phyloP scores from a whole-genome alignment of 257 asterid genomes.

The Fraxinus quadrangulata region DNA sequence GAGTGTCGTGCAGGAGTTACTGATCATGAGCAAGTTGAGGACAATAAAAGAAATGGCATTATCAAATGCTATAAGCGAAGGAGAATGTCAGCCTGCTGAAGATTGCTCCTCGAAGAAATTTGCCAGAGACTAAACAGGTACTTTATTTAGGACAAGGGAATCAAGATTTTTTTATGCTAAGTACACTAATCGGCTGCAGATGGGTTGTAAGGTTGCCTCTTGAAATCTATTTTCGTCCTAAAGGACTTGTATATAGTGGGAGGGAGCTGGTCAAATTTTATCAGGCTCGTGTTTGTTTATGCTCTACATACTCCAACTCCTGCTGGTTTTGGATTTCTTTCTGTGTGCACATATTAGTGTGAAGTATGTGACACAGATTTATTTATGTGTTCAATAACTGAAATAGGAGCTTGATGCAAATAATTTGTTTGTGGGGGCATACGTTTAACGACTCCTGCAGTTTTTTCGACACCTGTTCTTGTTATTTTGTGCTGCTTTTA shows the following conservation, averaged over 20 bases:
- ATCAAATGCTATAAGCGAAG: slow-evolving; percentile 47
- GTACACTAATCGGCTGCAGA: neutral
- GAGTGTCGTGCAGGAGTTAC: slow-evolving; percentile 10
- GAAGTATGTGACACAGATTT: neutral
- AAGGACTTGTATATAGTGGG: slow-evolving; percentile 1
- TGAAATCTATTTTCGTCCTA: neutral
- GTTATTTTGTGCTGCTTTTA: neutral
- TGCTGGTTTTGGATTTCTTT: neutral
- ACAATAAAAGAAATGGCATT: slow-evolving; percentile 15
- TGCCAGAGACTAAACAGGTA: neutral
- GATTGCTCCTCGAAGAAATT: neutral
- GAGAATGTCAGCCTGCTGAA: slow-evolving; percentile 32
- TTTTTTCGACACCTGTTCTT: neutral
- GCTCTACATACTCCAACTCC: neutral
- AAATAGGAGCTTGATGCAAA: neutral
- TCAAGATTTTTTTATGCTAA: neutral
- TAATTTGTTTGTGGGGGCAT: neutral
- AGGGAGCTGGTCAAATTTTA: neutral
- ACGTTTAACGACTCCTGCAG: neutral
- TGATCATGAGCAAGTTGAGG: slow-evolving; percentile 15
- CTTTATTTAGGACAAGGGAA: slow-evolving; percentile 16
- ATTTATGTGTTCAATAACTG: neutral
- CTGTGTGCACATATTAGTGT: neutral
- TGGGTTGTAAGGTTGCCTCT: neutral
- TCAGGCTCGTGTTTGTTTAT: neutral